These are phyloP conservation scores for Solanum okadae DNA, from an alignment of 257 asterid genomes.

Conservation along the genomic window DNA sequence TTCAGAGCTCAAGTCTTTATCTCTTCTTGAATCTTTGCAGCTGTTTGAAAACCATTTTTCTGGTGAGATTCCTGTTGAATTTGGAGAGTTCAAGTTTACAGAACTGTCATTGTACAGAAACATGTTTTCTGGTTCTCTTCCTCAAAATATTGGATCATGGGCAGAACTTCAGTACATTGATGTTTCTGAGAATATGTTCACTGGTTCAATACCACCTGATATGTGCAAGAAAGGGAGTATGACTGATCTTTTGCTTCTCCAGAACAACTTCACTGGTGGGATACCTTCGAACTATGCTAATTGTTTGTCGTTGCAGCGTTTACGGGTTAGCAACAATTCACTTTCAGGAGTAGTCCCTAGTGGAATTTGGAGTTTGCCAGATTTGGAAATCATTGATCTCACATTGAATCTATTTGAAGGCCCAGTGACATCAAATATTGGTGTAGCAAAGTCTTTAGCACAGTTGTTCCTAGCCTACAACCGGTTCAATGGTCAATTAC, in stretches of 20 bases:
- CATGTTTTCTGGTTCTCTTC: constrained; percentile 26
- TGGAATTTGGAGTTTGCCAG: constrained; percentile 36
- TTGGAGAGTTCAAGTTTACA: constrained; percentile 23
- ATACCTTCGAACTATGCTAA: constrained; percentile 28
- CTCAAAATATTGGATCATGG: constrained; percentile 35
- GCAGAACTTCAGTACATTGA: constrained; percentile 20
- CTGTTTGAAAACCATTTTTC: constrained; percentile 31
- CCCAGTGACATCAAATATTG: constrained; percentile 18
- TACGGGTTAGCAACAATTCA: constrained; percentile 28
- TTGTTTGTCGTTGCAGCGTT: constrained; percentile 21
- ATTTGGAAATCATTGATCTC: constrained; percentile 22
- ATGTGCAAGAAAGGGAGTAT: constrained; percentile 31
- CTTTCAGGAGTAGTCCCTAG: constrained; percentile 28
- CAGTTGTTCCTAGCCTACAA: constrained; percentile 26
- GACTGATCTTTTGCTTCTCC: constrained; percentile 18
- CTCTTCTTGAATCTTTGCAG: constrained; percentile 18
- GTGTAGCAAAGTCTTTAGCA: constrained; percentile 28
- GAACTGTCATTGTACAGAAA: constrained; percentile 24
- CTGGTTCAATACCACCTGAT: constrained; percentile 35
- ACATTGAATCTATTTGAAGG: constrained; percentile 29
- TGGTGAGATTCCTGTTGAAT: constrained; percentile 30
- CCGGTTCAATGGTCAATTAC: constrained; percentile 25
- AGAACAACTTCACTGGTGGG: constrained; percentile 30
- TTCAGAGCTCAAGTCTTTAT: constrained; percentile 23
- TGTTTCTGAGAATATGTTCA: constrained; percentile 25